phyloP scores from a whole-genome alignment of 176 grass and related monocot genomes.

The Cocos nucifera region DNA sequence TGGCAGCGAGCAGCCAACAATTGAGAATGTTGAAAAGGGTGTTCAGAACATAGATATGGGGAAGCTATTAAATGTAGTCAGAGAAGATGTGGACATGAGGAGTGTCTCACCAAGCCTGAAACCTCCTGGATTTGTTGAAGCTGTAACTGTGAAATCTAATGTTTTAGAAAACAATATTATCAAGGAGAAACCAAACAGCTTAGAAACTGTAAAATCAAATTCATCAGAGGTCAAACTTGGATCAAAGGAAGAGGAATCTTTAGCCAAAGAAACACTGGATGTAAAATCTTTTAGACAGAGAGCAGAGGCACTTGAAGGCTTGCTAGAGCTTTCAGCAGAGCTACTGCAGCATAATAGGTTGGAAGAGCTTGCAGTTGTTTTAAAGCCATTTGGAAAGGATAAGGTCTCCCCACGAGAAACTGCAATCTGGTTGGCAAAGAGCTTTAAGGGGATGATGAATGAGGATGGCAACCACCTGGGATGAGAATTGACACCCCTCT shows the following conservation, averaged over 20 bases:
- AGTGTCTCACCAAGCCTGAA: slow-evolving; percentile 28
- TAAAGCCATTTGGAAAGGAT: slow-evolving; percentile 94
- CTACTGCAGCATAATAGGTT: slow-evolving; percentile 66
- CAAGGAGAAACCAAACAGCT: slow-evolving; percentile 23
- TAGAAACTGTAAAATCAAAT: slow-evolving; percentile 31
- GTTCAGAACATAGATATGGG: slow-evolving; percentile 23
- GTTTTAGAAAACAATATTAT: slow-evolving; percentile 23
- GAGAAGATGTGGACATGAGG: slow-evolving; percentile 50
- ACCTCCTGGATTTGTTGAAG: slow-evolving; percentile 29
- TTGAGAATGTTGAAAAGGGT: slow-evolving; percentile 22
- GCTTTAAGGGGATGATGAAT: slow-evolving; percentile 97
- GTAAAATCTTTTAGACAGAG: slow-evolving; percentile 96
- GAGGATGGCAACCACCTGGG: slow-evolving; percentile 52
- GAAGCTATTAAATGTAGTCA: slow-evolving; percentile 31
- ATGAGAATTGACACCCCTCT: slow-evolving; percentile 21
- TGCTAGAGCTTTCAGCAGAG: slow-evolving; percentile 88
- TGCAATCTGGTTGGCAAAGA: slow-evolving; percentile 95
- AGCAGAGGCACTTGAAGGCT: slow-evolving; percentile 85
- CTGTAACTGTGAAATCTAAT: slow-evolving; percentile 22
- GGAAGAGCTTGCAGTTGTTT: slow-evolving; percentile 81
- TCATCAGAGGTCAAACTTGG: slow-evolving; percentile 25
- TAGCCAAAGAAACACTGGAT: slow-evolving; percentile 69
- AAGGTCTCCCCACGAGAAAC: slow-evolving; percentile 97
- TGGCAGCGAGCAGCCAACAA: slow-evolving; percentile 32
- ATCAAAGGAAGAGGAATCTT: slow-evolving; percentile 43